Evolutionary conservation across 176 grass and related monocot species (phyloP), one percentile per base, ranked within the genome.

Genomic region (Eleusine indica): DNA sequence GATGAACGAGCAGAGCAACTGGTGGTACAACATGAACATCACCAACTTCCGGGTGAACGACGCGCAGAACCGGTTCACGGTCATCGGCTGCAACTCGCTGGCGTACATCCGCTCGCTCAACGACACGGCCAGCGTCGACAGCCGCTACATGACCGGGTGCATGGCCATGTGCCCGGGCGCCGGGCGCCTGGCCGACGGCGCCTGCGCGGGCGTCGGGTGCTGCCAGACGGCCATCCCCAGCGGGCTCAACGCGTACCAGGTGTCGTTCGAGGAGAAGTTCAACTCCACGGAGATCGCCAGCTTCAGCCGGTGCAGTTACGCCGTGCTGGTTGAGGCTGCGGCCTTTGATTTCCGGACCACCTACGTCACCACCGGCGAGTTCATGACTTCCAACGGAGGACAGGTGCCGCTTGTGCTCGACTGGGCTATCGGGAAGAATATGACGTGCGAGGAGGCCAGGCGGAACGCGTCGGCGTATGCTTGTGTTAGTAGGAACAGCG

Each of bases 121-220:
- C 70, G 73, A 65, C 14, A 76, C 49, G 9, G 9, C 17, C 47
- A 16, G 61, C 65, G 73, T 70, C 58, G 58, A 62, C n/a, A 10
- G 11, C 47, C 18, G 7, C 35, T 94, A 91, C 82, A 72, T 85
- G 56, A 90, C 81, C 0, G 90, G 90, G 0, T 97, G 94, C 74
- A 79, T 90, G 84, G 67, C 88, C 88, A 86, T 69, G 84, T 90
- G 66, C 66, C 87, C 76, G 51, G 84, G 82, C 42, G 82, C 16
- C 0, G 3, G 0, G 0, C 72, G 74, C 9, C 79, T 83, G 7
- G 53, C 11, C 18, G 37, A 92, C 53, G 86, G 83, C 30, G 46
- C 90, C 3, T 97, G 94, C 94, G 79, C 80, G 5, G 92, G 94
- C 14, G 44, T 89, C 35, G 92, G 94, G 1, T 97, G 94, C 88